Base-by-base conservation (phyloP, 768 basidiomycete species). In the Sistotremastrum suecicum region DNA sequence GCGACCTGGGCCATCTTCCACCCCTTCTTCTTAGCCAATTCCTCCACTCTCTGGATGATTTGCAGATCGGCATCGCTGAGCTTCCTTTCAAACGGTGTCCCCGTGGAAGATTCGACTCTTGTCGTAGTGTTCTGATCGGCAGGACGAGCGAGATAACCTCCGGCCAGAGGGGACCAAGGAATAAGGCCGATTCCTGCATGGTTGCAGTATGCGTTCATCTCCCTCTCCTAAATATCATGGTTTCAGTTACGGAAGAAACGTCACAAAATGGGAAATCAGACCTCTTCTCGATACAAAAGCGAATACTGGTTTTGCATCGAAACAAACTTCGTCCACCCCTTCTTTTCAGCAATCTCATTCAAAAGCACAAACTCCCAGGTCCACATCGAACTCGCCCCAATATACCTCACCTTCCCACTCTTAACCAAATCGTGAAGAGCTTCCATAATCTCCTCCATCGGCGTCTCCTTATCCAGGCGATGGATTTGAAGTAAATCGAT, bases 301-400 rank as follows among this genome's bases (percentile, higher is more conserved):
- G 65, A 72, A 50, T 76, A 69, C 47, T 72, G 68, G 38, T 66
- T 63, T 56, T 78, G 76, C 66, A 77, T 74, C 46, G 72, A 69
- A 41, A 74, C 63, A 49, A 78, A 77, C 48, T 63, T 68, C 4
- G 75, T 74, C 64, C 73, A 72, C 3, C 66, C 66, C 10, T 71
- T 54, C 47, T 58, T 59, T 34, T 60, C 56, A 5, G 73, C 72
- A 2, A 70, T 61, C 33, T 67, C 63, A 45, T 72, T 68, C 57
- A 74, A 56, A 42, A 61, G 51, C 12, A 61, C 62, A 37, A 71
- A 68, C 37, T 70, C 64, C 70, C 69, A 71, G 7, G 67, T 55
- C 4, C 63, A 58, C 68, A 71, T 69, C 41, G 67, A 68, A 48
- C 66, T 68, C 2, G 66, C 68, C 5, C 71, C 57, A 40, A 58